These are phyloP conservation scores for Senecio squalidus DNA, from an alignment of 140 eudicot species.

Conservation along the genomic window DNA sequence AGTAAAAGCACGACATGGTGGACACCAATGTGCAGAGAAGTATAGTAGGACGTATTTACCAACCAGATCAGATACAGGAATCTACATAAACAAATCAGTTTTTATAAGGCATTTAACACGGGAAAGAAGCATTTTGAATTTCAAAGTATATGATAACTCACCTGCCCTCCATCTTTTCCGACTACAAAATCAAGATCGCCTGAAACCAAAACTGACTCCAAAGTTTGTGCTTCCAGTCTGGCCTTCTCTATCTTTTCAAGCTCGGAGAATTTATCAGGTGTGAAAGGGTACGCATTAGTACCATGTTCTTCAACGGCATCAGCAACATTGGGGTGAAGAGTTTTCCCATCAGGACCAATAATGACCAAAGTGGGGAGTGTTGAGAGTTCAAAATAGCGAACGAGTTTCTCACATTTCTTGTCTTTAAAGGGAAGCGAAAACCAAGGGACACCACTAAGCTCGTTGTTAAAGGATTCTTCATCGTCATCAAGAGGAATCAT, in stretches of 20 bases:
- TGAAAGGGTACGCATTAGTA: conserved; percentile 60
- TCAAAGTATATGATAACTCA: conserved; percentile 16
- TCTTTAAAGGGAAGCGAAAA: conserved; percentile 74
- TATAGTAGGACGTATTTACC: conserved; percentile 68
- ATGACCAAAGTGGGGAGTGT: conserved; percentile 62
- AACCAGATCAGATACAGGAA: conserved; percentile 68
- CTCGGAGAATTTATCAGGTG: conserved; percentile 67
- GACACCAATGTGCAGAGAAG: conserved; percentile 96
- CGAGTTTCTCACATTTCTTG: conserved; percentile 49
- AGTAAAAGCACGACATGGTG: conserved; percentile 79
- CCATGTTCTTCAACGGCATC: conserved; percentile 82
- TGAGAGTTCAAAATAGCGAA: conserved; percentile 61
- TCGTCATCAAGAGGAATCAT: conserved; percentile 69
- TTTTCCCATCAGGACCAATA: conserved; percentile 86
- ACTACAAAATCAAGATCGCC: conserved; percentile 58
- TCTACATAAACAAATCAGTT: conserved; percentile 23
- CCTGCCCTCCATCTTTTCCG: conserved; percentile 66
- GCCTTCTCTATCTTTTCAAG: conserved; percentile 78
- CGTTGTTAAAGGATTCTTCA: conserved; percentile 43
- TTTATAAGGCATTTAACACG: not conserved
- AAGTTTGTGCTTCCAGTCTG: conserved; percentile 66
- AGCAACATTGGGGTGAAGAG: conserved; percentile 67
- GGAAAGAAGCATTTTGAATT: not conserved
- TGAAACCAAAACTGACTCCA: conserved; percentile 71
- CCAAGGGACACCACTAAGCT: conserved; percentile 50